A percentile compares a stretch with the other conserved stretches of the same genome.
Conservation (phyloP, 164 flowering plant species). For the Tetracentron sinense region DNA sequence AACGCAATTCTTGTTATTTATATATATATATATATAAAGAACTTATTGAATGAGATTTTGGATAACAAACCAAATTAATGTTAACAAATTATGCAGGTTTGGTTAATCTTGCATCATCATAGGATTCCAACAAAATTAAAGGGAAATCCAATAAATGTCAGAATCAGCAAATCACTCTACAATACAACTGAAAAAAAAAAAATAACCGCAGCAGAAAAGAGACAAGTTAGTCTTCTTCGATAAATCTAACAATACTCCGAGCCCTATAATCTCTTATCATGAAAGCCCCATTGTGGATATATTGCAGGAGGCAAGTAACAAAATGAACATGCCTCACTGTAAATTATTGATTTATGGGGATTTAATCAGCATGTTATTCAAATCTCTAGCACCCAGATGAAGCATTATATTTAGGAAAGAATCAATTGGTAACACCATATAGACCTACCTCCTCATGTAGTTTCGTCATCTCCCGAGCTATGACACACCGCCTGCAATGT, state of each 20-base stretch:
- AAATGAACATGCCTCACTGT: too few species aligned
- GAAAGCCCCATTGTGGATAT: too few species aligned
- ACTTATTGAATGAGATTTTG: too few species aligned
- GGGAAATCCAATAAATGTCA: not conserved
- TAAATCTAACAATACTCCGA: too few species aligned
- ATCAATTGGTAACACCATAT: too few species aligned
- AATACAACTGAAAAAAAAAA: not conserved
- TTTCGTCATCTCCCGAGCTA: conserved; percentile 92
- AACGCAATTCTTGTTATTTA: too few species aligned
- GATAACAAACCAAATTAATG: not conserved
- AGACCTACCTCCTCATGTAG: conserved; percentile 80
- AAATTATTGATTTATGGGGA: not conserved
- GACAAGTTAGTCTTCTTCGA: too few species aligned
- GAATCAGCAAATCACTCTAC: too few species aligned
- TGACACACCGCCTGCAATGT: conserved; percentile 74
- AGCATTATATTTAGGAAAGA: not conserved
- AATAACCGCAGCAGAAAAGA: too few species aligned
- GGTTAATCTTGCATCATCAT: not conserved
- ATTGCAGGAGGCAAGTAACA: too few species aligned
- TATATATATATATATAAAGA: too few species aligned
- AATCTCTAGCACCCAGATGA: not conserved
- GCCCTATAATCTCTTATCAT: not conserved
- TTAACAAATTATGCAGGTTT: not conserved
- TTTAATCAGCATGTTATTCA: not conserved
- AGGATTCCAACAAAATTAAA: not conserved